Base-by-base conservation (phyloP, 306 rosid genomes). In the Calophaca sinica region DNA sequence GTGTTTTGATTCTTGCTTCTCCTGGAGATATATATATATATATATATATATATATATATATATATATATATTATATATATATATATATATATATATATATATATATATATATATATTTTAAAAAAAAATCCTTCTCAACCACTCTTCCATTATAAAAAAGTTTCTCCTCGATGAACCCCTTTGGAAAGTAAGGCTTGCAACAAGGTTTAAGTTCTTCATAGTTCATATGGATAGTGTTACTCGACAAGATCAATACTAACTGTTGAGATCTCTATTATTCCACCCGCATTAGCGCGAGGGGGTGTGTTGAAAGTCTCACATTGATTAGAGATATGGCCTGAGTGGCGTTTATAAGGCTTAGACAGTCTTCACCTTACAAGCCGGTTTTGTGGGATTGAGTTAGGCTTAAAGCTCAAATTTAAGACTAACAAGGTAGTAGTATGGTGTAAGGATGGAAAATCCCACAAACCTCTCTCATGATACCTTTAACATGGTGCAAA, bases 61-160 rank as follows among this genome's bases (percentile, higher is more conserved):
- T n/a, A n/a, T n/a, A n/a, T n/a, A n/a, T n/a, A n/a, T n/a, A n/a
- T n/a, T n/a, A n/a, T n/a, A n/a, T n/a, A n/a, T n/a, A n/a, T n/a
- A n/a, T n/a, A n/a, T n/a, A n/a, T n/a, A n/a, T n/a, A n/a, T n/a
- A n/a, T n/a, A n/a, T n/a, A n/a, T n/a, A n/a, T n/a, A n/a, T n/a
- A n/a, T n/a, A n/a, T n/a, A n/a, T n/a, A n/a, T n/a, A n/a, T n/a
- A n/a, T n/a, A n/a, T n/a, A n/a, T n/a, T n/a, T n/a, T n/a, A n/a
- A n/a, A n/a, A n/a, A n/a, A n/a, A 11, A 58, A 7, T 66, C 72
- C n/a, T 71, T 54, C 74, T 7, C 29, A 38, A 39, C 6, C 76
- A 41, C 67, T 57, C 65, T 72, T 70, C 64, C 28, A 48, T 11
- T 12, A 32, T 31, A 48, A 31, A 46, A 20, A 46, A 12, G 42